Evolutionary conservation across 345 rosid species (phyloP).

Genomic region (Syzygium jambos): DNA sequence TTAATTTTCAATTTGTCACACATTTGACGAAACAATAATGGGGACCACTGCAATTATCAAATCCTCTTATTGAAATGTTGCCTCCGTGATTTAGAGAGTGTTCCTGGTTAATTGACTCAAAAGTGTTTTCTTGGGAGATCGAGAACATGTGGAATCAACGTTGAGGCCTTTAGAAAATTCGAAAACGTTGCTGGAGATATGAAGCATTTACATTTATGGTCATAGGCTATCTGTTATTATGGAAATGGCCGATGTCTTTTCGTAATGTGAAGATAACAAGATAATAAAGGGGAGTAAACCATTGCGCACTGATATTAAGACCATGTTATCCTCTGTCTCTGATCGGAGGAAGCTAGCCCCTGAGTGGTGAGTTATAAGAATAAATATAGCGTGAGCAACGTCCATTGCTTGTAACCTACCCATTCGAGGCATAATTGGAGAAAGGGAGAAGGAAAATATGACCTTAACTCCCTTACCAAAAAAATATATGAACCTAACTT

Average conservation of each 20-base stretch:
- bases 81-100: background rate
- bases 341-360: background rate
- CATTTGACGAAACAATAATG: too few relatives aligned
- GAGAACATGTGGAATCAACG: background rate
- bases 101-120: background rate
- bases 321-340: rapidly evolving
- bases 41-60: too few relatives aligned
- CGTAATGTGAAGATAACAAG: background rate
- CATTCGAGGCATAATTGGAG: too few relatives aligned
- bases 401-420: too few relatives aligned
- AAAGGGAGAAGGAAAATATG: background rate
- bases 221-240: background rate
- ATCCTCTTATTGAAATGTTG: too few relatives aligned
- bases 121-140: background rate
- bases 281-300: background rate
- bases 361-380: background rate
- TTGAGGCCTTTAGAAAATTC: too few relatives aligned
- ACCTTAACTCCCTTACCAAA: too few relatives aligned
- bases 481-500: background rate
- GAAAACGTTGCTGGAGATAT: background rate
- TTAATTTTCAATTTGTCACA: too few relatives aligned
- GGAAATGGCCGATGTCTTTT: background rate
- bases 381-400: too few relatives aligned
- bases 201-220: background rate
- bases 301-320: background rate